phyloP scores from a whole-genome alignment of 768 basidiomycete species.

The Mycena olivaceomarginata region DNA sequence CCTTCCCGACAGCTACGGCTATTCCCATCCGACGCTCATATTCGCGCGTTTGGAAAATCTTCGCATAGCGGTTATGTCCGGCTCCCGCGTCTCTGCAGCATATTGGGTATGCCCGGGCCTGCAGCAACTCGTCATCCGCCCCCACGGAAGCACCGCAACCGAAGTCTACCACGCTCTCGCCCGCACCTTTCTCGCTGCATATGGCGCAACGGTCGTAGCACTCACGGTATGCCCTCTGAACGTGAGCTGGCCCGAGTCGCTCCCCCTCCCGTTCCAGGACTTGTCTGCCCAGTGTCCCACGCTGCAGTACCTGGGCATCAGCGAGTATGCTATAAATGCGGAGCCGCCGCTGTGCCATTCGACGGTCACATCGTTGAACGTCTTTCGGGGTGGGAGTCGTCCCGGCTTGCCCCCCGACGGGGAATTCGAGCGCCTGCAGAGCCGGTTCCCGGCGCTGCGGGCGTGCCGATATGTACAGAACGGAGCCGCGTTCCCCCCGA shows the following conservation, averaged over 20 bases:
- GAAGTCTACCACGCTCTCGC: neutral
- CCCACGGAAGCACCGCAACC: neutral
- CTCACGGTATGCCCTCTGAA: neutral
- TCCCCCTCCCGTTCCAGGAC: neutral
- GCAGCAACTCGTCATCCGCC: neutral
- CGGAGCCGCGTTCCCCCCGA: neutral
- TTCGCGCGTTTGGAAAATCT: neutral
- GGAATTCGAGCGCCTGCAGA: conserved; percentile 1
- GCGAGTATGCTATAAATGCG: neutral
- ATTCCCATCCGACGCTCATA: neutral
- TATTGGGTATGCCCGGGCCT: neutral
- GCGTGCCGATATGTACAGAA: neutral
- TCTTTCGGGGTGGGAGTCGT: neutral
- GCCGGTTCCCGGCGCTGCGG: neutral
- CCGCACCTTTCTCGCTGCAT: neutral
- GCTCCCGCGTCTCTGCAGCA: neutral
- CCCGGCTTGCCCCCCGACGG: neutral
- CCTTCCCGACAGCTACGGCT: neutral
- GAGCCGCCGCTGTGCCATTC: neutral
- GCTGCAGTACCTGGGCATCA: neutral
- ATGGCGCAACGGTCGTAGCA: neutral
- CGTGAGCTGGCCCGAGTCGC: neutral
- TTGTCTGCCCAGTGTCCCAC: neutral
- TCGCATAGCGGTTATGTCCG: neutral
- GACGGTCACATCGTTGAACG: neutral